These are phyloP conservation scores for Penicillium maclennaniae DNA, from an alignment of 495 filamentous ascomycete species.

Conservation along the genomic window DNA sequence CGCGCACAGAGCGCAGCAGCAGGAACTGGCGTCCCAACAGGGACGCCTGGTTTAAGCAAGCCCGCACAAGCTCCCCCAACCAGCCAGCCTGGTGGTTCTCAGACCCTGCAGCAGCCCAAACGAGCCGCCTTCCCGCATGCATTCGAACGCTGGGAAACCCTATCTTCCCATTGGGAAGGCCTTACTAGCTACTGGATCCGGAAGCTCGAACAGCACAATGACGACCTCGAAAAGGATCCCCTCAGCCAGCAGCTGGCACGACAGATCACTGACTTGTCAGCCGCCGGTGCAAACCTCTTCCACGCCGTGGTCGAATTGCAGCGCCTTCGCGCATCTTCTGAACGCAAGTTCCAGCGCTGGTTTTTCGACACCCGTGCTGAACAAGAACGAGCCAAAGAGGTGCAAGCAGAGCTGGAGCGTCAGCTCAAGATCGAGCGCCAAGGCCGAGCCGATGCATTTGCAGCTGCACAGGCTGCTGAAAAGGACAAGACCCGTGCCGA, in stretches of 20 bases:
- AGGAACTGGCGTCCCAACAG: constrained; percentile 16
- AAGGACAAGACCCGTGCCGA: constrained; percentile 65
- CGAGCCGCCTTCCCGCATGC: constrained; percentile 80
- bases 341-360: constrained; percentile 98
- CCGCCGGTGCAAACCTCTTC: constrained; percentile 94
- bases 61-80: constrained; percentile 25
- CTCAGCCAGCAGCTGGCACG: constrained; percentile 83
- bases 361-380: constrained; percentile 92
- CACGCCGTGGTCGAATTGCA: constrained; percentile 97
- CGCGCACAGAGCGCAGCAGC: constrained; percentile 30
- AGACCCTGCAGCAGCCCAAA: constrained; percentile 34
- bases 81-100: constrained; percentile 29
- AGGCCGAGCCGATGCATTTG: constrained; percentile 59
- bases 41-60: constrained; percentile 12
- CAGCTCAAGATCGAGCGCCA: constrained; percentile 70
- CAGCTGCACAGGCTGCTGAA: constrained; percentile 59
- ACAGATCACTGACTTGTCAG: constrained; percentile 92
- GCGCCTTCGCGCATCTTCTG: constrained; percentile 89
- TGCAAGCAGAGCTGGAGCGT: constrained; percentile 74
- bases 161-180: constrained; percentile 98
- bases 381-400: constrained; percentile 78
- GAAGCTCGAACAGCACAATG: constrained; percentile 80
- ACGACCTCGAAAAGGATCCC: constrained; percentile 76
- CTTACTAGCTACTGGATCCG: constrained; percentile 97
- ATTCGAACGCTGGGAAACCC: constrained; percentile 93